phyloP scores from a whole-genome alignment of 2,329 filamentous ascomycete species.

The Aspergillus alliaceus region DNA sequence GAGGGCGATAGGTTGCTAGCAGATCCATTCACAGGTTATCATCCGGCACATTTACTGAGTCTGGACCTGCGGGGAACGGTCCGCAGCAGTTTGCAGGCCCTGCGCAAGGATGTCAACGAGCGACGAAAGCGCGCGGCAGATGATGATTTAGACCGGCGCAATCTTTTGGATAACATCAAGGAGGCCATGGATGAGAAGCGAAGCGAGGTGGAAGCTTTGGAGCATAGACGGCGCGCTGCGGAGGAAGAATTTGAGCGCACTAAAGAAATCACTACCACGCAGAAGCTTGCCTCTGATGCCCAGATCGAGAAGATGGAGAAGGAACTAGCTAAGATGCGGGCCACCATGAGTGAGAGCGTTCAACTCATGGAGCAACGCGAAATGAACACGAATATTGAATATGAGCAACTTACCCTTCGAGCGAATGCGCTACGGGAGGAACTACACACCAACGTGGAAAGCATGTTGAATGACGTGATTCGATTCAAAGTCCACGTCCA shows the following conservation, averaged over 20 bases:
- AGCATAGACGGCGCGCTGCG: constrained; percentile 82
- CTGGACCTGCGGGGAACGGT: constrained; percentile 81
- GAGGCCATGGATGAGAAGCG: constrained; percentile 96
- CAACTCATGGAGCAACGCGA: constrained; percentile 92
- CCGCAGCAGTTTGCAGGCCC: constrained; percentile 72
- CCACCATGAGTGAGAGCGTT: constrained; percentile 78
- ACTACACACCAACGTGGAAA: constrained; percentile 94
- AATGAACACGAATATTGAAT: constrained; percentile 95
- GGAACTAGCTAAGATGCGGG: constrained; percentile 89
- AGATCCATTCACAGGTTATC: constrained; percentile 81
- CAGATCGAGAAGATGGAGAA: constrained; percentile 99
- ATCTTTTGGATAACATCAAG: constrained; percentile 89
- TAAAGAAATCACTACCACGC: constrained; percentile 81
- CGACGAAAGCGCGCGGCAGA: constrained; percentile 79
- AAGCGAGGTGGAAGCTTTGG: constrained; percentile 85
- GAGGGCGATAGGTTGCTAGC: constrained; percentile 76
- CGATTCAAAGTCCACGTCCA: constrained; percentile 98
- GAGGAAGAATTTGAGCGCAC: constrained; percentile 94
- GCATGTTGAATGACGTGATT: constrained; percentile 94
- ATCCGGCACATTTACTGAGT: constrained; percentile 83
- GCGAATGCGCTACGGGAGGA: constrained; percentile 88
- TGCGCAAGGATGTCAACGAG: constrained; percentile 92
- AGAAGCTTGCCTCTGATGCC: constrained; percentile 83
- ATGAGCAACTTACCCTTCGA: constrained; percentile 85
- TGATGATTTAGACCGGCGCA: constrained; percentile 90